phyloP scores from a whole-genome alignment of 495 filamentous ascomycete species.

The Copromyces sp. region DNA sequence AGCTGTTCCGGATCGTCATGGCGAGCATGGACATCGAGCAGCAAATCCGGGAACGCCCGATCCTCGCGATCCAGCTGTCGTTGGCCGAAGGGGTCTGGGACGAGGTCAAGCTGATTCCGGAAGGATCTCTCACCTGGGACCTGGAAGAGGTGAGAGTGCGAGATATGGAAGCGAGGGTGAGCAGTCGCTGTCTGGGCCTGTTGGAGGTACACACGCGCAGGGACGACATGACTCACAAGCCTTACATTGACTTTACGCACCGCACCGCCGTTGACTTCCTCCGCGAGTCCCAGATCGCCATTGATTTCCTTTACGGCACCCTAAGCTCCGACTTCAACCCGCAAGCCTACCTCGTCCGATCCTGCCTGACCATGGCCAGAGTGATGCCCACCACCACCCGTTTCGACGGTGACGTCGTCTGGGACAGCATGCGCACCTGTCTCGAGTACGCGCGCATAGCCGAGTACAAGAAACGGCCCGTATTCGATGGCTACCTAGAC shows the following conservation, averaged over 20 bases:
- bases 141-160: background rate
- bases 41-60: background rate
- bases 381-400: background rate
- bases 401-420: background rate
- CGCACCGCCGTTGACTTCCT: background rate
- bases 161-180: background rate
- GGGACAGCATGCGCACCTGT: background rate
- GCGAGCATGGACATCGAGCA: background rate
- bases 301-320: background rate
- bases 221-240: background rate
- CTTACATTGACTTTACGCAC: background rate
- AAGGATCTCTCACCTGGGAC: background rate
- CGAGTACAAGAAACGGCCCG: background rate
- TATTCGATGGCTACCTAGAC: background rate
- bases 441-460: background rate
- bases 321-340: background rate
- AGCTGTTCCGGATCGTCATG: background rate
- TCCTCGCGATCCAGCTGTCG: background rate
- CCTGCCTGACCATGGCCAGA: background rate
- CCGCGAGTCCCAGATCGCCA: background rate
- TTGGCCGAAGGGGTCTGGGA: background rate
- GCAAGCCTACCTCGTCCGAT: background rate
- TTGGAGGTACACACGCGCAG: background rate
- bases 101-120: background rate
- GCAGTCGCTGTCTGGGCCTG: background rate